phyloP scores from a whole-genome alignment of 176 grass and related monocot species.

The Hordeum marinum region DNA sequence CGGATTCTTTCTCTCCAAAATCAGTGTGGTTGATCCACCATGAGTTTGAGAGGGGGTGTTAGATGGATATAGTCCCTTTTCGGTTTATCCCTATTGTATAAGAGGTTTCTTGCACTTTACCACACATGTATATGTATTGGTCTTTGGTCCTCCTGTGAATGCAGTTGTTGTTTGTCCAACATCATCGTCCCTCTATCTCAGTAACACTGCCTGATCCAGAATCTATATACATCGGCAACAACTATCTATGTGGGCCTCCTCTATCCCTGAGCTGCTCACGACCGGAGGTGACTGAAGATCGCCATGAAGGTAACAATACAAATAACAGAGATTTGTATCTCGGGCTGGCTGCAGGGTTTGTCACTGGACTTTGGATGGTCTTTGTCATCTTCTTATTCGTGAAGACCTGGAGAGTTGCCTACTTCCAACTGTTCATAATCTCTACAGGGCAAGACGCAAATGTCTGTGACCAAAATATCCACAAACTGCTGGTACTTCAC shows the following conservation, averaged over 20 bases:
- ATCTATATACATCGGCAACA: constrained; percentile 17
- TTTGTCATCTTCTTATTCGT: constrained; percentile 4
- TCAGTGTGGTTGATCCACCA: too few relatives aligned
- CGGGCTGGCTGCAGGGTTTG: constrained; percentile 9
- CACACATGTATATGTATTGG: too few relatives aligned
- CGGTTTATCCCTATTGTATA: too few relatives aligned
- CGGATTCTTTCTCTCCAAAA: too few relatives aligned
- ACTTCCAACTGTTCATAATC: constrained; percentile 6
- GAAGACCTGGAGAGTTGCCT: constrained; percentile 4
- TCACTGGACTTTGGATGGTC: constrained; percentile 16
- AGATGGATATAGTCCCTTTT: too few relatives aligned
- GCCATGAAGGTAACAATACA: neutral
- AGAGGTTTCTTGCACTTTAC: too few relatives aligned
- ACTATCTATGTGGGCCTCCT: constrained; percentile 23
- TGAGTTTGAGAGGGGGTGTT: too few relatives aligned
- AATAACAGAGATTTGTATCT: neutral
- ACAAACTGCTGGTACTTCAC: neutral
- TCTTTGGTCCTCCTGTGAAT: too few relatives aligned
- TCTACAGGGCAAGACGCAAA: neutral
- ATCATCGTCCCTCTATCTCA: too few relatives aligned
- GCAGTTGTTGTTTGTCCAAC: too few relatives aligned
- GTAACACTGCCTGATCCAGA: neutral
- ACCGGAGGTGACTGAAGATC: neutral
- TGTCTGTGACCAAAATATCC: neutral
- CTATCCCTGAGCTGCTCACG: neutral